Percentiles rank a stretch among this genome's conserved stretches.
phyloP scores from a whole-genome alignment of 257 asterid genomes.

The Nicotiana noctiflora region DNA sequence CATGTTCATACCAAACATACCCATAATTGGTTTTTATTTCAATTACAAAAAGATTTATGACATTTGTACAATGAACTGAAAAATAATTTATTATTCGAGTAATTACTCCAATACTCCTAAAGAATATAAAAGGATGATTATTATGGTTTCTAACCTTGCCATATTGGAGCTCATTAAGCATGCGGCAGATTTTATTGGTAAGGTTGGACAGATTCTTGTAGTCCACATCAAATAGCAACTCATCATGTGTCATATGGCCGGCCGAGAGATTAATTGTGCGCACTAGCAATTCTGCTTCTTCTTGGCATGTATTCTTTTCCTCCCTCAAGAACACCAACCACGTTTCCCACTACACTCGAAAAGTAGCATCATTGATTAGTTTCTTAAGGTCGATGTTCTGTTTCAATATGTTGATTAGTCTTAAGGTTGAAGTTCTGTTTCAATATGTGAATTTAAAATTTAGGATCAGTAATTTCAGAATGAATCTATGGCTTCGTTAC shows the following conservation, averaged over 20 bases:
- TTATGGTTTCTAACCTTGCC: not conserved
- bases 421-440: too few species aligned
- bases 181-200: not conserved
- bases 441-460: too few species aligned
- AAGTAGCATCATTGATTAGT: not conserved
- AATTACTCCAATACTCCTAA: too few species aligned
- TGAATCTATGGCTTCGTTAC: too few species aligned
- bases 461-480: too few species aligned
- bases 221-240: not conserved
- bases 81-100: too few species aligned
- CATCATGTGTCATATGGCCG: not conserved
- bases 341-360: not conserved
- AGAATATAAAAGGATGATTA: not conserved
- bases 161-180: not conserved
- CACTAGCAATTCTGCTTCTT: not conserved
- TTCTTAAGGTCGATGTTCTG: too few species aligned
- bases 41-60: too few species aligned
- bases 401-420: too few species aligned
- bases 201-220: not conserved
- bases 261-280: not conserved
- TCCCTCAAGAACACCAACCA: not conserved
- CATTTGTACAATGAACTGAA: too few species aligned
- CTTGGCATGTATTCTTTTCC: not conserved
- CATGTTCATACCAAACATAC: too few species aligned
- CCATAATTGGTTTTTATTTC: too few species aligned